Evolutionary conservation across 345 rosid species (phyloP).

Genomic region (Schrenkiella parvula): DNA sequence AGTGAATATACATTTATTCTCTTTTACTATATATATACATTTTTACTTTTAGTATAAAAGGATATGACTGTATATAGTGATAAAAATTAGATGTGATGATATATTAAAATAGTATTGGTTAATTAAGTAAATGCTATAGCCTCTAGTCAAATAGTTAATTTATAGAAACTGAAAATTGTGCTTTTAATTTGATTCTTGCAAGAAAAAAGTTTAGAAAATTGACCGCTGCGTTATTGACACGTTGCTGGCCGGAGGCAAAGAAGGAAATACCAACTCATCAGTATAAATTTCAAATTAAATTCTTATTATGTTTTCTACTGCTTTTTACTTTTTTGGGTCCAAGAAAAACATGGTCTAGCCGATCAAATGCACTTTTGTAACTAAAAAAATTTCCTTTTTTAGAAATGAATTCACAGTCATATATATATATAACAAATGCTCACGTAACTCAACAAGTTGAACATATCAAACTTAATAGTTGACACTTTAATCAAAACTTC

Average conservation of each 20-base stretch:
- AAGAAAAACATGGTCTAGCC: background rate
- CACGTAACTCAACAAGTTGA: background rate
- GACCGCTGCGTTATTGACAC: background rate
- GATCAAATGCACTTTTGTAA: background rate
- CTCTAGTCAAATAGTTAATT: background rate
- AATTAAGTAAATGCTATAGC: background rate
- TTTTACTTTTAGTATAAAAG: background rate
- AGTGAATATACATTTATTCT: background rate
- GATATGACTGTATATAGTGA: background rate
- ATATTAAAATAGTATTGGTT: background rate
- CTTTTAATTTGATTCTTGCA: background rate
- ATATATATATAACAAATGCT: background rate
- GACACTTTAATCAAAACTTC: background rate
- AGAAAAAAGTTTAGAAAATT: background rate
- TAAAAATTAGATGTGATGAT: background rate
- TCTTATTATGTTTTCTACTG: background rate
- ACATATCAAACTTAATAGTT: background rate
- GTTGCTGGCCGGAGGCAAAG: background rate
- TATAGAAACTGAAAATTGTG: background rate
- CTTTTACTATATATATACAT: background rate
- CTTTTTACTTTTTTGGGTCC: background rate
- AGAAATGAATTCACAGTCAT: background rate
- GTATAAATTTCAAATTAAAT: background rate
- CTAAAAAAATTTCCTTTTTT: background rate
- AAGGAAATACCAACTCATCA: background rate